Evolutionary conservation across 768 basidiomycete species (phyloP).

Genomic region (Xerocomus potaroensis): DNA sequence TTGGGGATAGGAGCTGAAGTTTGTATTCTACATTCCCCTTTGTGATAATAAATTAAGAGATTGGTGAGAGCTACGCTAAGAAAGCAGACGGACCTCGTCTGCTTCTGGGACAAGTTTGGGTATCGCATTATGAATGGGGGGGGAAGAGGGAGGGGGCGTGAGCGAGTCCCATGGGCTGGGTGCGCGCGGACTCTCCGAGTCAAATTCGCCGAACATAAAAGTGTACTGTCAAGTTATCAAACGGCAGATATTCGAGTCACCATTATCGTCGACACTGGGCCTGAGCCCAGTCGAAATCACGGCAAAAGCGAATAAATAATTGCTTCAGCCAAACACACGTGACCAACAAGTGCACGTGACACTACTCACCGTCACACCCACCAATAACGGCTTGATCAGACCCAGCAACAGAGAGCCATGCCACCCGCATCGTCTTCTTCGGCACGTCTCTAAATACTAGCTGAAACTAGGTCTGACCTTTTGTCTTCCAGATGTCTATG

Average conservation of each 20-base stretch:
- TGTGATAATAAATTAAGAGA: background rate
- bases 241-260: slow-evolving; percentile 51
- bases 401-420: slow-evolving; percentile 14
- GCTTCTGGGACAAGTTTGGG: slow-evolving; percentile 74
- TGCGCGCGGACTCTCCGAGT: slow-evolving; percentile 74
- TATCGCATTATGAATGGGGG: slow-evolving; percentile 35
- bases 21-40: slow-evolving; percentile 95
- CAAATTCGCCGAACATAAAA: slow-evolving; percentile 77
- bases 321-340: too few species aligned
- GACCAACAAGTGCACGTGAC: slow-evolving; percentile 16
- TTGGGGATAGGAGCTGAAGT: slow-evolving; percentile 78
- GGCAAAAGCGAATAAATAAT: too few species aligned
- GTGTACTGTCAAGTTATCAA: slow-evolving; percentile 3
- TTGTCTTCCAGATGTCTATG: slow-evolving; percentile 49
- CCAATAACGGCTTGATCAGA: too few species aligned
- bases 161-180: slow-evolving; percentile 82
- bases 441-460: slow-evolving; percentile 9
- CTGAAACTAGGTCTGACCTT: slow-evolving; percentile 5
- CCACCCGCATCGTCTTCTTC: slow-evolving; percentile 22
- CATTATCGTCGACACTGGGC: slow-evolving; percentile 37
- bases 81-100: slow-evolving; percentile 45
- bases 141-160: slow-evolving; percentile 44
- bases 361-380: too few species aligned
- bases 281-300: too few species aligned
- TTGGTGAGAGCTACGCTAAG: background rate